Conservation (phyloP, 192 early-diverging fungal genomes). For the Coemansia sp. region DNA sequence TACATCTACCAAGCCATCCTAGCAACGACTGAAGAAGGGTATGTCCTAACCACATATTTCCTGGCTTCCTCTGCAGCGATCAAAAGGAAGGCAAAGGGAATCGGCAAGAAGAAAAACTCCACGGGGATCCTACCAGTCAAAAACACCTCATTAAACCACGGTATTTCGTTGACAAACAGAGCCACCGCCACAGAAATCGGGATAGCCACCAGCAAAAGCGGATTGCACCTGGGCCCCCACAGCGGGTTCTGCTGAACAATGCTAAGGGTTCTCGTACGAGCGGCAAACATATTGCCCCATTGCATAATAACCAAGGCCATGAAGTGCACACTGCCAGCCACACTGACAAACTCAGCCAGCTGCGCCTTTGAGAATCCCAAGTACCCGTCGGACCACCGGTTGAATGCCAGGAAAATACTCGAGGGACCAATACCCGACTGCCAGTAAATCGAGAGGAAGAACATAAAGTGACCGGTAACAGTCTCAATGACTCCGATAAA, state of each 20-base stretch:
- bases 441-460: slow-evolving; percentile 64
- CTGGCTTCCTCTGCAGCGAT: slow-evolving; percentile 59
- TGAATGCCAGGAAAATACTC: slow-evolving; percentile 60
- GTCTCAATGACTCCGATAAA: slow-evolving; percentile 74
- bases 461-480: slow-evolving; percentile 66
- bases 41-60: slow-evolving; percentile 54
- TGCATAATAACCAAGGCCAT: slow-evolving; percentile 50
- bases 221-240: slow-evolving; percentile 44
- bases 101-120: slow-evolving; percentile 62
- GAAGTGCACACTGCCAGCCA: slow-evolving; percentile 50
- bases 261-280: slow-evolving; percentile 41
- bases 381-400: slow-evolving; percentile 58
- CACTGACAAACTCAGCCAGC: slow-evolving; percentile 41
- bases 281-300: slow-evolving; percentile 54
- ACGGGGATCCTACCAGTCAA: slow-evolving; percentile 55
- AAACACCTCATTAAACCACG: slow-evolving; percentile 52
- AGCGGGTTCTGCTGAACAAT: slow-evolving; percentile 49
- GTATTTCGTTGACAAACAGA: slow-evolving; percentile 31
- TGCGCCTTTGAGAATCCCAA: slow-evolving; percentile 53
- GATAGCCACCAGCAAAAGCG: slow-evolving; percentile 30
- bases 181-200: slow-evolving; percentile 34
- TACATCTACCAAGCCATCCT: slow-evolving; percentile 29
- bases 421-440: slow-evolving; percentile 57
- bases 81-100: slow-evolving; percentile 55
- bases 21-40: slow-evolving; percentile 20